Percentiles rank a stretch among this genome's conserved stretches.
These are phyloP conservation scores for Colletotrichum magnum DNA, from an alignment of 2,329 filamentous ascomycete species.

Conservation along the genomic window DNA sequence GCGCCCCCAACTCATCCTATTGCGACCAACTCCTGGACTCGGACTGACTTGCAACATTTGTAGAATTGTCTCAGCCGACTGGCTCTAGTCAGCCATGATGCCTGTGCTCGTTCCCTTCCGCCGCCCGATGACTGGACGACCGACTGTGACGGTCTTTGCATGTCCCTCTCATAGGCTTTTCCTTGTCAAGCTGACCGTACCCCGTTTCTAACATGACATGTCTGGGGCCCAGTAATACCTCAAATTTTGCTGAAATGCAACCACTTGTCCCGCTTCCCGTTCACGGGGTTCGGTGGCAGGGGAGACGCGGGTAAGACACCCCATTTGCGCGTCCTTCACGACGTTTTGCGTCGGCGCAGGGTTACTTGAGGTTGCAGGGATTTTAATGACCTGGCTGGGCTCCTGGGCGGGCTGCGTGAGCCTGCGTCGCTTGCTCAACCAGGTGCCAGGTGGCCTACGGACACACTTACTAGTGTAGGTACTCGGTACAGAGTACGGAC, in stretches of 20 bases:
- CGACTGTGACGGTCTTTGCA: slow-evolving; percentile 24
- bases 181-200: slow-evolving; percentile 20
- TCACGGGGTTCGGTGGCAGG: slow-evolving; percentile 24
- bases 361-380: slow-evolving; percentile 27
- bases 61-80: slow-evolving; percentile 8
- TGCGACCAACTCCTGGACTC: slow-evolving; percentile 20
- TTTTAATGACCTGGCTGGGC: slow-evolving; percentile 37
- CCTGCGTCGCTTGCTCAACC: no score
- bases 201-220: slow-evolving; percentile 32
- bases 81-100: slow-evolving; percentile 22
- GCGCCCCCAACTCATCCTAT: slow-evolving; percentile 6
- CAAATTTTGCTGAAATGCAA: slow-evolving; percentile 28
- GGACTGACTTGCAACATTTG: slow-evolving; percentile 10
- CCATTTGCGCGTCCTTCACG: slow-evolving; percentile 27
- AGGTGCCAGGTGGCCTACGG: no score
- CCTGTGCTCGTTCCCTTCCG: slow-evolving; percentile 2
- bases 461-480: no score
- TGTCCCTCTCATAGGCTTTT: slow-evolving; percentile 11
- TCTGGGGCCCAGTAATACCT: slow-evolving; percentile 17
- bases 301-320: slow-evolving; percentile 36
- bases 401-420: not conserved
- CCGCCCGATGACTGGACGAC: slow-evolving; percentile 30
- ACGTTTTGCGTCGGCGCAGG: slow-evolving; percentile 24
- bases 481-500: no score
- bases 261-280: slow-evolving; percentile 18